Evolutionary conservation across 257 asterid species (phyloP).

Genomic region (Rhazya stricta): DNA sequence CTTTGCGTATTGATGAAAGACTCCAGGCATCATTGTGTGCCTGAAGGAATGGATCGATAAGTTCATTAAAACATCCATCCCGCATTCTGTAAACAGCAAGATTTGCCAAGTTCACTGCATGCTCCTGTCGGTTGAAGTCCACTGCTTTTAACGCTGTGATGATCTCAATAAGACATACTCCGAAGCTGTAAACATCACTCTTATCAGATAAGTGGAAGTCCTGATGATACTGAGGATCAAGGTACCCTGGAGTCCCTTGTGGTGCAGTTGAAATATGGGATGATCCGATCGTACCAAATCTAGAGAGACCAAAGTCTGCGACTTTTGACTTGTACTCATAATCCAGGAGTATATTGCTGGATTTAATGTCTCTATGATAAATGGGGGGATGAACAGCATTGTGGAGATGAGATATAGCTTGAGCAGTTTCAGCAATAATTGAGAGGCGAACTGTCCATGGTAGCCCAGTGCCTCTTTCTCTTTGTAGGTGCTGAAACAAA

Average conservation of each 20-base stretch:
- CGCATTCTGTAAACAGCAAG: slow-evolving; percentile 64
- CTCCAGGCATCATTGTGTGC: slow-evolving; percentile 29
- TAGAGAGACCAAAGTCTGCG: slow-evolving; percentile 74
- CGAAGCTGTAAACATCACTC: slow-evolving; percentile 74
- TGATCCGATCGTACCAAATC: slow-evolving; percentile 49
- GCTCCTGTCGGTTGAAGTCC: slow-evolving; percentile 48
- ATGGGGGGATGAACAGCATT: slow-evolving; percentile 68
- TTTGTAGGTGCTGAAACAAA: slow-evolving; percentile 57
- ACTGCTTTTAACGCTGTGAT: slow-evolving; percentile 54
- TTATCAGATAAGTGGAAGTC: slow-evolving; percentile 65
- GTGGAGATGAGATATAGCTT: slow-evolving; percentile 67
- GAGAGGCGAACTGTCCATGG: slow-evolving; percentile 63
- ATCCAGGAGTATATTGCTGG: slow-evolving; percentile 71
- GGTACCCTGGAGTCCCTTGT: slow-evolving; percentile 76
- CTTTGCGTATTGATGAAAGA: slow-evolving; percentile 38
- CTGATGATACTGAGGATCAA: slow-evolving; percentile 73
- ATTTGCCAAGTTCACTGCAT: slow-evolving; percentile 50
- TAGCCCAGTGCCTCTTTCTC: slow-evolving; percentile 39
- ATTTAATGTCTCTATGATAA: slow-evolving; percentile 68
- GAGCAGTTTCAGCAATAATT: slow-evolving; percentile 70
- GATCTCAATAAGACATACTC: slow-evolving; percentile 67
- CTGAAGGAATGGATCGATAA: slow-evolving; percentile 46
- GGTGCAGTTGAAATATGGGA: slow-evolving; percentile 77
- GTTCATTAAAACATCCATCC: slow-evolving; percentile 46
- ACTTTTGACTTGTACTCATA: slow-evolving; percentile 53